Evolutionary conservation across 1,284 basidiomycete species (phyloP).

Genomic region (Boletus holoroseus): DNA sequence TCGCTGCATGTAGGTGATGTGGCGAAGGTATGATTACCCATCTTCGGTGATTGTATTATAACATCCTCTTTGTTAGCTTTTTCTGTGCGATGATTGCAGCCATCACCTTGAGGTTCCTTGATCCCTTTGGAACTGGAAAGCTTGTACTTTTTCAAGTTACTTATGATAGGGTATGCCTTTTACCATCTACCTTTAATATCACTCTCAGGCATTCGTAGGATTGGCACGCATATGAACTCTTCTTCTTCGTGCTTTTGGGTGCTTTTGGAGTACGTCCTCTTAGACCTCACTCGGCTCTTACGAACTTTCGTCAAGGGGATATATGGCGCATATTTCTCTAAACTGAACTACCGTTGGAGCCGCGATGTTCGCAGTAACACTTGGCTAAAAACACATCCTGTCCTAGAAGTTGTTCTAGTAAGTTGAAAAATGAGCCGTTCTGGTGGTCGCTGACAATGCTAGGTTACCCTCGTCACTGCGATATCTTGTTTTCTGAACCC

Average conservation of each 20-base stretch:
- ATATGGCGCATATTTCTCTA: slow-evolving; percentile 92
- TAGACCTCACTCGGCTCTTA: slow-evolving; percentile 1
- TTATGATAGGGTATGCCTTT: slow-evolving; percentile 63
- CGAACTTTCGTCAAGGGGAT: slow-evolving; percentile 55
- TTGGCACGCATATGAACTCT: slow-evolving; percentile 82
- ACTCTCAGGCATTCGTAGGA: slow-evolving; percentile 46
- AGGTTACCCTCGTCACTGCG: slow-evolving; percentile 78
- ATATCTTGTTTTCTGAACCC: slow-evolving; percentile 83
- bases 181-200: background rate
- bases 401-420: slow-evolving; percentile 82
- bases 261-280: slow-evolving; percentile 63
- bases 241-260: slow-evolving; percentile 82
- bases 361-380: slow-evolving; percentile 75
- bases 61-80: slow-evolving; percentile 49
- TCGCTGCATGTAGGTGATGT: slow-evolving; percentile 56
- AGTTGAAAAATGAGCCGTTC: slow-evolving; percentile 24
- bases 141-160: slow-evolving; percentile 86
- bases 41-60: background rate
- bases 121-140: slow-evolving; percentile 87
- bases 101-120: slow-evolving; percentile 80
- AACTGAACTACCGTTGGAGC: slow-evolving; percentile 87
- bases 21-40: slow-evolving; percentile 63
- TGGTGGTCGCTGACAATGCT: slow-evolving; percentile 10
- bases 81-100: slow-evolving; percentile 95
- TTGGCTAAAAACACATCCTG: slow-evolving; percentile 75